Base-by-base conservation (phyloP, 2,329 filamentous ascomycete genomes). In the Penicillium sp. region DNA sequence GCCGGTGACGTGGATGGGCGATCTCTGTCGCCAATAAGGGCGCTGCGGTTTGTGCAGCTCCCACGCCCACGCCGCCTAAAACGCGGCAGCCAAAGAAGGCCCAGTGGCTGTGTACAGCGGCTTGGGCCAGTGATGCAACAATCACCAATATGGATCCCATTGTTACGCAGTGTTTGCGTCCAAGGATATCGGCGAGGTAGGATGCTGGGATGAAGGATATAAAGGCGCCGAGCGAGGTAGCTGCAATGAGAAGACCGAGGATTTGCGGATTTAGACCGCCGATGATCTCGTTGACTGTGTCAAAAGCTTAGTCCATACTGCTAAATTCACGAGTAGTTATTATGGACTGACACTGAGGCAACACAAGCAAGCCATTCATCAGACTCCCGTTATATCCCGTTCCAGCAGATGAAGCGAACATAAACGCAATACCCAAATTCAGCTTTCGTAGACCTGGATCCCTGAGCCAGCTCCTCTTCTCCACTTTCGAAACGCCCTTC, bases 101-200 rank as follows among this genome's bases (percentile, higher is more conserved):
- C 62, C 50, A 70, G 24, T 31, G 59, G n/a, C 58, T 53, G 6
- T 60, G 37, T 8, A 68, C 61, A 1, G 67, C 46, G 7, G 64
- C 56, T 51, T 71, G 66, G 2, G 68, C 13, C 29, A 67, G 62
- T 0, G 68, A 64, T 22, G 65, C 68, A 10, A 66, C 49, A 21
- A 71, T 68, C 37, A 71, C 68, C 11, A 69, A 33, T 2, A 59
- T 19, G 16, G 73, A 70, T 5, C 74, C 79, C 31, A 79, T 71
- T 57, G 75, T 77, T 24, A 82, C 76, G 21, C 76, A 75, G 55
- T 70, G 68, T 7, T 71, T 75, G 19, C 79, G 71, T 1, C 80
- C 80, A 9, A 75, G 69, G 70, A 75, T 79, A 55, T 82, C 80
- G 31, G 76, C 63, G 9, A 63, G 51, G 35, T 66, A 65, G 11